A percentile compares a stretch with the other conserved stretches of the same genome.
Conservation (phyloP, 331 rosid genomes). For the Acacia concinna region DNA sequence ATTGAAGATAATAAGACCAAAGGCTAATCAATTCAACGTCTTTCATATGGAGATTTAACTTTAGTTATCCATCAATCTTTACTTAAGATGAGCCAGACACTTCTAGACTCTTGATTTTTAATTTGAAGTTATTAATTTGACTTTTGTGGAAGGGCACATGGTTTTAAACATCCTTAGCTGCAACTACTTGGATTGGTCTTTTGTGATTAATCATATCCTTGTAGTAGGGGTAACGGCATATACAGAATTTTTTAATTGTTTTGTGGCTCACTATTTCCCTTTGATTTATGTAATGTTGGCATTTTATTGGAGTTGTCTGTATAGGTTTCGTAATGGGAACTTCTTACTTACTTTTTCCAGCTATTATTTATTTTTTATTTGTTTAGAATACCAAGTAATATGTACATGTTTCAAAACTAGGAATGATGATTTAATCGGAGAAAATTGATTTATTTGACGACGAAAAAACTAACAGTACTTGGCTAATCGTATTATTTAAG, state of each 20-base stretch:
- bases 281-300: slow-evolving; percentile 32
- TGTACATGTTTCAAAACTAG: slow-evolving; percentile 26
- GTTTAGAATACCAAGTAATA: slow-evolving; percentile 20
- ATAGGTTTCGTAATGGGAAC: slow-evolving; percentile 37
- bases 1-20: not conserved
- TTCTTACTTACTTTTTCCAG: slow-evolving; percentile 31
- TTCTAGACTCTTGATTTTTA: not conserved
- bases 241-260: slow-evolving; percentile 3
- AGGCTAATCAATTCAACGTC: not conserved
- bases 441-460: not conserved
- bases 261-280: slow-evolving; percentile 32
- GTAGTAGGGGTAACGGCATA: slow-evolving; percentile 19
- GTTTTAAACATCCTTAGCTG: slow-evolving; percentile 28
- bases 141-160: slow-evolving; percentile 34
- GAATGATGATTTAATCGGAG: slow-evolving; percentile 25
- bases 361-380: slow-evolving; percentile 24
- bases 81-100: slow-evolving; percentile 27
- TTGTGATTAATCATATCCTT: slow-evolving; percentile 13
- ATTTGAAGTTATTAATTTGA: slow-evolving; percentile 27
- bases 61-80: slow-evolving; percentile 13
- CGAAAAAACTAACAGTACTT: slow-evolving; percentile 5
- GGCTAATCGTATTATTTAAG: slow-evolving; percentile 32
- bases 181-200: slow-evolving; percentile 38
- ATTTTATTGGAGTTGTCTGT: slow-evolving; percentile 42
- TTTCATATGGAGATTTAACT: slow-evolving; percentile 26